phyloP scores from a whole-genome alignment of 192 early-diverging fungal genomes.

The Radiomyces spectabilis region DNA sequence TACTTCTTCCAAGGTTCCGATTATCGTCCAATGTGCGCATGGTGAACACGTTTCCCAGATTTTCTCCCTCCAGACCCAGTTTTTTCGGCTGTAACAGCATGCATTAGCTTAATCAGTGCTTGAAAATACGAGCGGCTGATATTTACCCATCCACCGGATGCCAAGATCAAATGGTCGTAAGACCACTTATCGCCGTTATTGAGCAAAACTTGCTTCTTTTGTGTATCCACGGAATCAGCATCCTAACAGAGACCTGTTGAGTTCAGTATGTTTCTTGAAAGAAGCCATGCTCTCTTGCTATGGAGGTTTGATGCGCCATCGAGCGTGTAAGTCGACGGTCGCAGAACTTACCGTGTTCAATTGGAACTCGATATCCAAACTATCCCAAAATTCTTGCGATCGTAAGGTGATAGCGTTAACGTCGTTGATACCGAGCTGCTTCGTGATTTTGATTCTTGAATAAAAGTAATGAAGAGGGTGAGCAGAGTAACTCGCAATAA shows the following conservation, averaged over 20 bases:
- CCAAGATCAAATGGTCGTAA: conserved; percentile 41
- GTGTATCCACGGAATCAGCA: conserved; percentile 24
- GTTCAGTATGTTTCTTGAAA: too few species aligned
- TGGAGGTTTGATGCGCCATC: too few species aligned
- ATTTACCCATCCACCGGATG: conserved; percentile 47
- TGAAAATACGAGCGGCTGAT: not conserved
- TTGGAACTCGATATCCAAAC: conserved; percentile 35
- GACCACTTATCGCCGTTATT: conserved; percentile 18
- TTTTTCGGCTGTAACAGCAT: conserved; percentile 34
- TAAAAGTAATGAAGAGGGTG: not conserved
- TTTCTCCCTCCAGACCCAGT: conserved; percentile 37
- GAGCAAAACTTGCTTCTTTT: conserved; percentile 32
- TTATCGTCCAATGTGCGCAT: conserved; percentile 35
- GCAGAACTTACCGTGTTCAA: conserved; percentile 33
- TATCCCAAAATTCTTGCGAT: conserved; percentile 27
- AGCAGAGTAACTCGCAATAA: too few species aligned
- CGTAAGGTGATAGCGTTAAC: conserved; percentile 34
- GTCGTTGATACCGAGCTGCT: conserved; percentile 29
- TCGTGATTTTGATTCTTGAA: conserved; percentile 53
- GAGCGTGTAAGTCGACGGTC: too few species aligned
- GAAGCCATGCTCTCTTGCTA: too few species aligned
- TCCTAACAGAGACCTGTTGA: too few species aligned
- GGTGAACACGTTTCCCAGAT: conserved; percentile 42
- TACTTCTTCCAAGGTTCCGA: conserved; percentile 27
- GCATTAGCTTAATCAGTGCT: too few species aligned